Conservation (phyloP, 768 basidiomycete species). For the Leucocoprinus sp. region DNA sequence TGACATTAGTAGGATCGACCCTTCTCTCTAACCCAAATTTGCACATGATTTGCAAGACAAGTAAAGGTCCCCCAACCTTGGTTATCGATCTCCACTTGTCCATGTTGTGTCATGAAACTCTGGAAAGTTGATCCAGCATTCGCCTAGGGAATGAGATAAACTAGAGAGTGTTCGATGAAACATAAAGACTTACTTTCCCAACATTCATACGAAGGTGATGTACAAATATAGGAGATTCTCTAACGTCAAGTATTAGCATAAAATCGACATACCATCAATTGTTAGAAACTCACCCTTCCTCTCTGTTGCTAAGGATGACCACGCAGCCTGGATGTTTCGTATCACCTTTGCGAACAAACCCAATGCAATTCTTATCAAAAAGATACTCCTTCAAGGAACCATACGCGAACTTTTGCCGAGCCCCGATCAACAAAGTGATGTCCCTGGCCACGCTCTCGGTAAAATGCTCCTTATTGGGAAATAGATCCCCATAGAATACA, state of each 20-base stretch:
- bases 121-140: slow-evolving; percentile 33
- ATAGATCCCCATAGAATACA: slow-evolving; percentile 82
- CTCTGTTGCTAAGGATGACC: slow-evolving; percentile 62
- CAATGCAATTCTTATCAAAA: slow-evolving; percentile 51
- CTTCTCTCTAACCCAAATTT: slow-evolving; percentile 46
- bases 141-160: slow-evolving; percentile 19
- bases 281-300: slow-evolving; percentile 24
- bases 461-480: slow-evolving; percentile 63
- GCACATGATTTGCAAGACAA: slow-evolving; percentile 44
- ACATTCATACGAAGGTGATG: slow-evolving; percentile 60
- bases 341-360: slow-evolving; percentile 66
- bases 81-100: slow-evolving; percentile 34
- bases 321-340: slow-evolving; percentile 49
- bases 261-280: not conserved
- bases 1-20: not conserved
- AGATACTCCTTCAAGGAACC: slow-evolving; percentile 58
- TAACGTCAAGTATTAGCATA: not conserved
- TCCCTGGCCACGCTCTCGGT: slow-evolving; percentile 41
- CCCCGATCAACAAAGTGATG: slow-evolving; percentile 47
- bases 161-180: slow-evolving; percentile 1
- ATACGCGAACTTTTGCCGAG: slow-evolving; percentile 60
- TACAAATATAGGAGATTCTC: slow-evolving; percentile 22
- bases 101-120: slow-evolving; percentile 40
- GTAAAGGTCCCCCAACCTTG: slow-evolving; percentile 64
- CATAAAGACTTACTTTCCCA: slow-evolving; percentile 38